Conservation (phyloP, 805 yeast genomes). For the Maudiozyma barnettii region DNA sequence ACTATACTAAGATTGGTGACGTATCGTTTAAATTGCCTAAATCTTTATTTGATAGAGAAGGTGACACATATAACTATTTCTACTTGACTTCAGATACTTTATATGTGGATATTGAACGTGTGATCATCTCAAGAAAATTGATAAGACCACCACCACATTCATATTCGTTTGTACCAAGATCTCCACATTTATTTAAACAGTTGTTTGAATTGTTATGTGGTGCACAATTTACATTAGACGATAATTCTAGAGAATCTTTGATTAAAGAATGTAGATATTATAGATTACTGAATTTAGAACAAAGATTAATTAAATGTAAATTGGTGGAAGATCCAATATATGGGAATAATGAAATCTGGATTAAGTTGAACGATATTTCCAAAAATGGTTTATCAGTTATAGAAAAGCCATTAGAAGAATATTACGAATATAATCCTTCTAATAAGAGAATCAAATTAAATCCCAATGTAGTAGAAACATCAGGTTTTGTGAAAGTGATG, state of each 20-base stretch:
- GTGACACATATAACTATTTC: conserved; percentile 74
- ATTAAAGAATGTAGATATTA: conserved; percentile 69
- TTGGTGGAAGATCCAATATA: conserved; percentile 45
- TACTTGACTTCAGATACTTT: conserved; percentile 49
- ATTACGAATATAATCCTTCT: background rate
- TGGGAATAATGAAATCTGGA: conserved; percentile 44
- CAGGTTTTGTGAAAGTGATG: background rate
- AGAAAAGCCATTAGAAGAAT: background rate
- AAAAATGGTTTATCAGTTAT: conserved; percentile 27
- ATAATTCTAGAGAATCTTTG: conserved; percentile 47
- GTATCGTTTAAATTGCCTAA: conserved; percentile 50
- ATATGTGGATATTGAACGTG: conserved; percentile 40
- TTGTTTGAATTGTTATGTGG: conserved; percentile 51
- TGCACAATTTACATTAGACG: conserved; percentile 39
- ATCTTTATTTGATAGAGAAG: conserved; percentile 43
- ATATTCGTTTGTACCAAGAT: conserved; percentile 40
- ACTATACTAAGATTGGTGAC: conserved; percentile 49
- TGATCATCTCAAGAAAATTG: conserved; percentile 32
- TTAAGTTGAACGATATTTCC: conserved; percentile 40
- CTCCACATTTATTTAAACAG: conserved; percentile 45
- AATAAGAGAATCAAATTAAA: background rate
- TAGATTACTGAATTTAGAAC: conserved; percentile 66
- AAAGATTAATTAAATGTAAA: conserved; percentile 46
- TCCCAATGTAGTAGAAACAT: background rate
- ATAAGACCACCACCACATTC: conserved; percentile 74